phyloP scores from a whole-genome alignment of 1,284 basidiomycete species.

The Prillingera fragicola region DNA sequence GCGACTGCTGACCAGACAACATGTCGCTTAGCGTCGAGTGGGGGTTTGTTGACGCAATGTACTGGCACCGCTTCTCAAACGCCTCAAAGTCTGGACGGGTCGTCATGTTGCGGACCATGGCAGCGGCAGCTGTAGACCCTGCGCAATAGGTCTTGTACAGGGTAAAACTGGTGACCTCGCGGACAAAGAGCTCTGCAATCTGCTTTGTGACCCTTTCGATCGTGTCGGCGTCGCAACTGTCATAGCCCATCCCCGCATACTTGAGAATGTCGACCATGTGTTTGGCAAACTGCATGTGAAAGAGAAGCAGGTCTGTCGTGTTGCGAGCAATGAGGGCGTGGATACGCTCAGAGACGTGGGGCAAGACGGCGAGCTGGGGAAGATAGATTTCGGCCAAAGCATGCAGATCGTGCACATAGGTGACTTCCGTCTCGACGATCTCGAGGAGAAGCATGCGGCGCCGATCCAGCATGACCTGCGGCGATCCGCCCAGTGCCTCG shows the following conservation, averaged over 20 bases:
- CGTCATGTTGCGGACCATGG: conserved; percentile 62
- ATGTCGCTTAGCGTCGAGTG: conserved; percentile 35
- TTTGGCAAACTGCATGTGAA: conserved; percentile 62
- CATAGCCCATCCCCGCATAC: conserved; percentile 54
- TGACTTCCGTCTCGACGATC: conserved; percentile 72
- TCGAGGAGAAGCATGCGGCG: conserved; percentile 53
- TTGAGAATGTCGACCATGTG: conserved; percentile 53
- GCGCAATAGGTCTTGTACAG: conserved; percentile 79
- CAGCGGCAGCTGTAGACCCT: conserved; percentile 70
- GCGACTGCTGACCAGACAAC: conserved; percentile 28
- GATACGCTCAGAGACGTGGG: conserved; percentile 41
- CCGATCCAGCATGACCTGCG: conserved; percentile 24
- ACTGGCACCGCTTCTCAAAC: conserved; percentile 67
- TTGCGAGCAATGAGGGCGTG: conserved; percentile 59
- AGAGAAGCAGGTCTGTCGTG: conserved; percentile 62
- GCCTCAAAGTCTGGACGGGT: conserved; percentile 63
- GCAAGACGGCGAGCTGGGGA: conserved; percentile 48
- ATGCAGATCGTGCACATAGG: conserved; percentile 70
- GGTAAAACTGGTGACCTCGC: conserved; percentile 64
- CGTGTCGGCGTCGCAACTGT: conserved; percentile 17
- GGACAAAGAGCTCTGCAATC: conserved; percentile 61
- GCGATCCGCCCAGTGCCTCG: conserved; percentile 14
- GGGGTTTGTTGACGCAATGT: conserved; percentile 50
- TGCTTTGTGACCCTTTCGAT: conserved; percentile 54
- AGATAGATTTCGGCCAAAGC: conserved; percentile 59